Evolutionary conservation across 768 basidiomycete species (phyloP), one percentile per base, ranked within the genome.

Genomic region (Pleurotus sapidus): DNA sequence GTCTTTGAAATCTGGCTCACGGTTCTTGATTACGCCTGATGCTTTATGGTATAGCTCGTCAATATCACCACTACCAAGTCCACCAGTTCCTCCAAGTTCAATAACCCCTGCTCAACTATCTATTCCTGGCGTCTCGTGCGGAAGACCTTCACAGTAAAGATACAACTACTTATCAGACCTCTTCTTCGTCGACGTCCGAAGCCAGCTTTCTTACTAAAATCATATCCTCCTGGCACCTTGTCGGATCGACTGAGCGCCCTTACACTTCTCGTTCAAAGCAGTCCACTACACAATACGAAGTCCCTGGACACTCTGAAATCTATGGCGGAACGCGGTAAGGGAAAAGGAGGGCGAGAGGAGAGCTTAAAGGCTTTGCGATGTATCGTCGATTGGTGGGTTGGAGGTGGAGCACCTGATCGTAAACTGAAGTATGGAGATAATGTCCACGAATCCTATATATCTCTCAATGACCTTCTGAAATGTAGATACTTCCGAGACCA

Each of bases 341-440:
- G 87, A 0, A 93, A 92, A 64, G 93, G 93, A 40, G 92, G 93
- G 3, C 80, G 95, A n/a, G 95, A 95, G 50, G 95, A 98, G 74
- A 87, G 90, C 63, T 69, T 97, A 45, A 94, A 95, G 61, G 95
- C 95, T 2, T 67, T 96, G 55, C 80, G 95, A 43, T 96, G 95
- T 60, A 79, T 99, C 57, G 87, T 92, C 30, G 96, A 98, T 81
- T 98, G 96, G 95, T 97, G 95, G 93, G 83, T 90, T 46, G 95
- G 94, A 30, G 95, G 95, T 20, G 93, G 93, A n/a, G 91, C 87
- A 17, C 92, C 94, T 0, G 77, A 81, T 58, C 77, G 92, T 59
- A 98, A 98, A 68, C 80, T 98, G 23, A 92, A 82, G 91, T 95
- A 59, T 51, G 86, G 77, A 12, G n/a, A 27, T 45, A 23, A 49